Evolutionary conservation across 1,284 basidiomycete species (phyloP).

Genomic region (Golubevia pallescens): DNA sequence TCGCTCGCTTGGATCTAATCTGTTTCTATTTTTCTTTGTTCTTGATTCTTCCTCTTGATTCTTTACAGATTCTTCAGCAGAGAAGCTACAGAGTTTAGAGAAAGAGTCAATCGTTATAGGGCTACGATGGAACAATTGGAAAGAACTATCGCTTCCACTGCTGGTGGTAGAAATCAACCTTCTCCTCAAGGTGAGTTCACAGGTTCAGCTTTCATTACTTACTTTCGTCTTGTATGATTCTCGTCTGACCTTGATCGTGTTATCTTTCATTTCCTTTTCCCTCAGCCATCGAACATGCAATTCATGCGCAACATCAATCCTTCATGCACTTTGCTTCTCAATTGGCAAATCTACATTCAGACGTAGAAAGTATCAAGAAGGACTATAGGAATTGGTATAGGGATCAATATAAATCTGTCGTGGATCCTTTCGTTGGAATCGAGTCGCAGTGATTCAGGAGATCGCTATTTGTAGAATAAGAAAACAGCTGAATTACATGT

Average conservation of each 20-base stretch:
- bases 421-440: conserved; percentile 41
- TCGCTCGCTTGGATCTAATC: too few relatives aligned
- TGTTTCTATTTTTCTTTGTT: too few relatives aligned
- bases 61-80: conserved; percentile 33
- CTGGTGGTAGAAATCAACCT: background rate
- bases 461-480: too few relatives aligned
- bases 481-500: too few relatives aligned
- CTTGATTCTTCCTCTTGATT: conserved; percentile 11
- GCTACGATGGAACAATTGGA: conserved; percentile 39
- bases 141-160: background rate
- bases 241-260: conserved; percentile 2
- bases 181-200: background rate
- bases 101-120: conserved; percentile 45
- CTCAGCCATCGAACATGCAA: conserved; percentile 41
- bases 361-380: conserved; percentile 52
- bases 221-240: too few relatives aligned
- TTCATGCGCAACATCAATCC: conserved; percentile 49
- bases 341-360: conserved; percentile 49
- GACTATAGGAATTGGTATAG: conserved; percentile 60
- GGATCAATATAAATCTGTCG: conserved; percentile 35
- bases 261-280: background rate
- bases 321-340: conserved; percentile 59
- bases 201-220: too few relatives aligned
- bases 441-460: too few relatives aligned
- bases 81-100: conserved; percentile 33